Evolutionary conservation across 2,329 filamentous ascomycete species (phyloP).

Genomic region (Metarhizium album): DNA sequence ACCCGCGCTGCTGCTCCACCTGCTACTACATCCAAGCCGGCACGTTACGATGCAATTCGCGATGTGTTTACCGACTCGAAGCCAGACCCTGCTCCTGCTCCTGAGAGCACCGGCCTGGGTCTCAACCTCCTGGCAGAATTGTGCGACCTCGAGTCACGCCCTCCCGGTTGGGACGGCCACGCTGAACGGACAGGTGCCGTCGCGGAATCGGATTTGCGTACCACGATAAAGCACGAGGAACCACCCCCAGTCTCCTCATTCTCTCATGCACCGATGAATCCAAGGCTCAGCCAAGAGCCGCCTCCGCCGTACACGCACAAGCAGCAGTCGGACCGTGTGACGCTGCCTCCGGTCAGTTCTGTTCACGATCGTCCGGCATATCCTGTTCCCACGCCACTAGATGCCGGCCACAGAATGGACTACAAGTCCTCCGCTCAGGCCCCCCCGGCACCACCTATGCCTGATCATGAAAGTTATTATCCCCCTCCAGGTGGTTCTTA

Average conservation of each 20-base stretch:
- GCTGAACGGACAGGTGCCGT: background rate
- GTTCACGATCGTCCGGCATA: conserved; percentile 12
- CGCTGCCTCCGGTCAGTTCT: conserved; percentile 14
- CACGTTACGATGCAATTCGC: conserved; percentile 27
- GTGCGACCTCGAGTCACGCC: conserved; percentile 20
- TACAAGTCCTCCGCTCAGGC: conserved; percentile 9
- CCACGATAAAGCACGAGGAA: conserved; percentile 15
- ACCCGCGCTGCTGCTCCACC: conserved; percentile 15
- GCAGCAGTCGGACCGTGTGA: conserved; percentile 9
- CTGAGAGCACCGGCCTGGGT: conserved; percentile 14
- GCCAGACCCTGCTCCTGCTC: conserved; percentile 17
- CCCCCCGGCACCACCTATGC: conserved; percentile 12
- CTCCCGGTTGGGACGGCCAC: conserved; percentile 12
- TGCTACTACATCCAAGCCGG: conserved; percentile 18
- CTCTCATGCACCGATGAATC: conserved; percentile 13
- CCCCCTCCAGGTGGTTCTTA: conserved; percentile 16
- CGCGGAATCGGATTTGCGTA: conserved; percentile 8
- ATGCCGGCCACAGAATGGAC: conserved; percentile 1
- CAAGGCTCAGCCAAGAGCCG: conserved; percentile 16
- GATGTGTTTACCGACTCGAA: conserved; percentile 30
- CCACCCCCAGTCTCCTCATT: conserved; percentile 10
- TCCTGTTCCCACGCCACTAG: conserved; percentile 2
- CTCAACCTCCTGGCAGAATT: conserved; percentile 25
- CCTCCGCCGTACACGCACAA: conserved; percentile 12
- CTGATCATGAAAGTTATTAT: conserved; percentile 16